These are phyloP conservation scores for Sphagnurus paluster DNA, from an alignment of 1,284 basidiomycete genomes.

Conservation along the genomic window DNA sequence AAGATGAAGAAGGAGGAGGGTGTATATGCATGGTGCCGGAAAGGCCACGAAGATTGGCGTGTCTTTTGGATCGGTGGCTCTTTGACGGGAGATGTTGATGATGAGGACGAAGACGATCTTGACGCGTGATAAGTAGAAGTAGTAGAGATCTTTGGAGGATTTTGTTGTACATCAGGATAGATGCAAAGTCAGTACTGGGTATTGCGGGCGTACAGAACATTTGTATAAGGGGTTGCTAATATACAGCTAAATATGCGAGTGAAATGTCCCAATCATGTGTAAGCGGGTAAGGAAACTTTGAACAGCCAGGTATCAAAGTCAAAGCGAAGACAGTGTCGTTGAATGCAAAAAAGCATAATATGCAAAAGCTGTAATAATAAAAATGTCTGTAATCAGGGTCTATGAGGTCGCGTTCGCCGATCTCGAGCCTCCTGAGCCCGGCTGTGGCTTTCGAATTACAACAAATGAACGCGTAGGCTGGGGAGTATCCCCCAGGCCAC, in stretches of 20 bases:
- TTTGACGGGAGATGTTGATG: slow-evolving; percentile 28
- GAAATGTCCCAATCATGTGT: slow-evolving; percentile 5
- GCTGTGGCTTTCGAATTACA: slow-evolving; percentile 59
- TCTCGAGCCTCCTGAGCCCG: slow-evolving; percentile 11
- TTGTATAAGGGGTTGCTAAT: slow-evolving; percentile 6
- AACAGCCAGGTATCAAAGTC: slow-evolving; percentile 6
- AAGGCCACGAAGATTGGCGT: slow-evolving; percentile 69
- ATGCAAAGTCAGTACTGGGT: neutral
- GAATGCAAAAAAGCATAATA: neutral
- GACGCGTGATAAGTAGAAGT: slow-evolving; percentile 4
- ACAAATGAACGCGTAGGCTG: slow-evolving; percentile 60
- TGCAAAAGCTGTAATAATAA: slow-evolving; percentile 10
- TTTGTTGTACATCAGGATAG: neutral
- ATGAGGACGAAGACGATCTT: slow-evolving; percentile 16
- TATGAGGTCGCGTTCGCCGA: slow-evolving; percentile 11
- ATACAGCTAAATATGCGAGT: slow-evolving; percentile 12
- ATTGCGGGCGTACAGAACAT: slow-evolving; percentile 5
- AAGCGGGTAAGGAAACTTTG: neutral
- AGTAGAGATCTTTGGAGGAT: too few relatives aligned
- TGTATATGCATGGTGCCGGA: slow-evolving; percentile 72
- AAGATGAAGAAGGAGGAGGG: slow-evolving; percentile 56
- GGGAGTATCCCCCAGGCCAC: slow-evolving; percentile 28
- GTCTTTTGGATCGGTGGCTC: slow-evolving; percentile 77
- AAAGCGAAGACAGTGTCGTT: neutral
- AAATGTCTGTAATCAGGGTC: slow-evolving; percentile 7